A percentile compares a stretch with the other conserved stretches of the same genome.
These are phyloP conservation scores for Protomyces macrosporus DNA, from an alignment of 1,139 yeast genomes.

Conservation along the genomic window DNA sequence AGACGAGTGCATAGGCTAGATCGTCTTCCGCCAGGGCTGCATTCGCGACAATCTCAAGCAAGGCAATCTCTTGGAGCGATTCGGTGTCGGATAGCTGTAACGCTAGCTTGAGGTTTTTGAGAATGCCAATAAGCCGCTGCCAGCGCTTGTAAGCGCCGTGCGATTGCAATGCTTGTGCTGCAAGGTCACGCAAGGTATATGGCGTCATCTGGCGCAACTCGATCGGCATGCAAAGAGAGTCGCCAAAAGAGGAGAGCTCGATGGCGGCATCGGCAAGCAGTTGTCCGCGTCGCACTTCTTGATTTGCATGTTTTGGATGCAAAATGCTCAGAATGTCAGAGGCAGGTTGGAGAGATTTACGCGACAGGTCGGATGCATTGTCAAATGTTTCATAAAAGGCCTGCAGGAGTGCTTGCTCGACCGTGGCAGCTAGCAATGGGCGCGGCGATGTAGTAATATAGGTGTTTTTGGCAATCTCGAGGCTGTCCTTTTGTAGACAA, in stretches of 20 bases:
- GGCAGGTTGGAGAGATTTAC: constrained; percentile 4
- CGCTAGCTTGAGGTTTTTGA: constrained; percentile 8
- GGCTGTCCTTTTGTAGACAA: background rate
- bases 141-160: constrained; percentile 4
- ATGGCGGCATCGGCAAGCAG: constrained; percentile 12
- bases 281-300: background rate
- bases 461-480: background rate
- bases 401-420: constrained; percentile 12
- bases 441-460: constrained; percentile 19
- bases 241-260: constrained; percentile 9
- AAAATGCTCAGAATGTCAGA: background rate
- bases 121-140: constrained; percentile 1
- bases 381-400: constrained; percentile 10
- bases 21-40: constrained; percentile 18
- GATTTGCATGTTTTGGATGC: constrained; percentile 13
- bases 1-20: background rate
- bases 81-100: background rate
- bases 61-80: background rate
- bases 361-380: constrained; percentile 10
- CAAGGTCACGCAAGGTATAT: background rate
- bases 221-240: constrained; percentile 2
- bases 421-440: constrained; percentile 3
- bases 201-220: background rate
- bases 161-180: constrained; percentile 4
- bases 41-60: constrained; percentile 9